Evolutionary conservation across 495 filamentous ascomycete species (phyloP), one percentile per base, ranked within the genome.

Genomic region (Geoglossum glabrum): DNA sequence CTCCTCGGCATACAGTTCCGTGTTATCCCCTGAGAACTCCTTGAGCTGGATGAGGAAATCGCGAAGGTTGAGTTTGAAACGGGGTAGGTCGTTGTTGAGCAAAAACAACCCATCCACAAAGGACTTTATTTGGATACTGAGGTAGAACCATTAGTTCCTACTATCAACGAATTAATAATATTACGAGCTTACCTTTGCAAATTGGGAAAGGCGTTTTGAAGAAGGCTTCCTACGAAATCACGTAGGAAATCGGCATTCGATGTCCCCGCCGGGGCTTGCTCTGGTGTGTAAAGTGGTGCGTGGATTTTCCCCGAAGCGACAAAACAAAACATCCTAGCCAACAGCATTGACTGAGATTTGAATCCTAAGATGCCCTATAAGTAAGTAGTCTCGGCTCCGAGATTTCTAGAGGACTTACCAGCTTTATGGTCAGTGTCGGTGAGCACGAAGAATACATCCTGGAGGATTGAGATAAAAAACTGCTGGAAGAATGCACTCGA

Each of bases 351-450:
- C 70, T 99, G 92, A 10, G 86, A 86, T 72, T 97, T 99, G 76
- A 97, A 99, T 0, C 92, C 79, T 81, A 55, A 25, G 51, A 43
- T 43, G n/a, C 33, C n/a, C 55, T 26, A 26, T 66, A n/a, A 57
- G 55, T 27, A 40, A 43, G 15, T 19, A 52, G 10, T 34, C 7
- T 11, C 11, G n/a, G 21, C 10, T 36, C 17, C 33, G 40, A 15
- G 19, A 19, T 31, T 33, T 34, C 8, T 25, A 36, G 10, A 10
- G 33, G 46, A 69, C 74, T 59, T 65, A 79, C 79, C 92, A 60
- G 92, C 90, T 75, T 97, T 99, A 73, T 99, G 92, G 64, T 99
- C 93, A 60, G 85, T 86, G 68, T 99, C 92, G 2, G 90, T 95
- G 55, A 99, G 76, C 21, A 99, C 92, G 66, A 97, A 99, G 77